Percentiles rank a stretch among this genome's conserved stretches.
Evolutionary conservation across 306 rosid species (phyloP).

Genomic region (Carpinus viminea): DNA sequence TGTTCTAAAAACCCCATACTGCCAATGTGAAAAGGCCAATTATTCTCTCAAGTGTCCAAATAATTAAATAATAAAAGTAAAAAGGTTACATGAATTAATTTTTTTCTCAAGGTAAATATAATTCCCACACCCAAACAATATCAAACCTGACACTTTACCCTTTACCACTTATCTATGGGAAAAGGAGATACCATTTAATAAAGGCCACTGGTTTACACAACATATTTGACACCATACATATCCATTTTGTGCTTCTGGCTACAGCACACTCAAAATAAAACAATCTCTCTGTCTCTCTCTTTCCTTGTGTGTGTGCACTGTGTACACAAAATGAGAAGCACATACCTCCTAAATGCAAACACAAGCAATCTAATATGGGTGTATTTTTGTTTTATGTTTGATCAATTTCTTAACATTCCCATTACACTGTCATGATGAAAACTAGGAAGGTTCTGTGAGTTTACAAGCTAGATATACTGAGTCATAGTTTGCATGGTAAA

Average conservation of each 20-base stretch:
- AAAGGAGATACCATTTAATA: neutral
- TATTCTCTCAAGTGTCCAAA: slow-evolving; percentile 1
- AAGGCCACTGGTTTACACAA: neutral
- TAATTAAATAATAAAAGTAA: neutral
- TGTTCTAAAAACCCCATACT: slow-evolving; percentile 4
- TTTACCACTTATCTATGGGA: neutral
- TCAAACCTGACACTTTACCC: neutral
- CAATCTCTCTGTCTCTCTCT: neutral
- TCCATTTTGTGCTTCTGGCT: neutral
- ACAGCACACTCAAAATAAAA: neutral
- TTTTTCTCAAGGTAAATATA: neutral
- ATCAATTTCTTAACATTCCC: neutral
- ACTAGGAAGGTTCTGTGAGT: slow-evolving; percentile 2
- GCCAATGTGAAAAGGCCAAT: neutral
- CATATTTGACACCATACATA: neutral
- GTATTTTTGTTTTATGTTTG: neutral
- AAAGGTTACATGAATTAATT: neutral
- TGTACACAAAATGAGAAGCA: neutral
- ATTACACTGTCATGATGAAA: neutral
- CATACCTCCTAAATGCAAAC: slow-evolving; percentile 16
- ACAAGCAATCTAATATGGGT: neutral
- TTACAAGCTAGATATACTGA: slow-evolving; percentile 8
- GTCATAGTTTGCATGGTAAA: slow-evolving; percentile 7
- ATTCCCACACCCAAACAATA: neutral
- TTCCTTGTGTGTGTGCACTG: neutral